Evolutionary conservation across 2,329 filamentous ascomycete genomes (phyloP), one percentile per base, ranked within the genome.

Genomic region (Drechslerella stenobrocha): DNA sequence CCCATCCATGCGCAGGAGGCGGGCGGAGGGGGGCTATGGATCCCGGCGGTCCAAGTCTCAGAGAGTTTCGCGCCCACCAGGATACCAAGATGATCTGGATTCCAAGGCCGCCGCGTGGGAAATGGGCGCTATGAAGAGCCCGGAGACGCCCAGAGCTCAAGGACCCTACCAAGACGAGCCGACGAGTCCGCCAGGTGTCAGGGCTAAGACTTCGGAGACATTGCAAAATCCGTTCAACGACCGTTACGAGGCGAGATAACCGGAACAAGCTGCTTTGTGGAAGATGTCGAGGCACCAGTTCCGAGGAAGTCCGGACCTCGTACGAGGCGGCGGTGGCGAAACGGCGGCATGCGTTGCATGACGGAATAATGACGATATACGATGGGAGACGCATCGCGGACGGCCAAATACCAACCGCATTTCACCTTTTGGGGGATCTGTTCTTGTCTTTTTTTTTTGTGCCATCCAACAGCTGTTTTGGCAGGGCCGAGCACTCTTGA

Each of bases 131-230:
- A 67, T 67, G 55, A 64, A 51, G 44, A 60, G 55, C 18, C 63
- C 63, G 22, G 63, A 67, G 23, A 55, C 63, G 8, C 48, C 63
- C 3, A 50, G 55, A 22, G 7, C 28, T 11, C n/a, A 22, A 11
- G 63, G 63, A 15, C 63, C 63, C 2, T 67, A 67, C 32, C 63
- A 67, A 9, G 63, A 67, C 9, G 63, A 67, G 18, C 63, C 63
- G 5, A 60, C 63, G 6, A 60, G 55, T 18, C 55, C 55, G 13
- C 63, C 63, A 6, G 52, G 34, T 18, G 44, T 59, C n/a, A 52
- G 51, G 22, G 61, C 61, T n/a, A 58, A 48, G 42, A 66, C 46
- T 26, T 50, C n/a, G 1, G 63, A 67, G 44, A 66, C 32, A 8
- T 18, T 55, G 18, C 61, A 55, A 15, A 60, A 67, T 23, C 63